Evolutionary conservation across 2,329 filamentous ascomycete genomes (phyloP).

Genomic region (Talaromyces sp.): DNA sequence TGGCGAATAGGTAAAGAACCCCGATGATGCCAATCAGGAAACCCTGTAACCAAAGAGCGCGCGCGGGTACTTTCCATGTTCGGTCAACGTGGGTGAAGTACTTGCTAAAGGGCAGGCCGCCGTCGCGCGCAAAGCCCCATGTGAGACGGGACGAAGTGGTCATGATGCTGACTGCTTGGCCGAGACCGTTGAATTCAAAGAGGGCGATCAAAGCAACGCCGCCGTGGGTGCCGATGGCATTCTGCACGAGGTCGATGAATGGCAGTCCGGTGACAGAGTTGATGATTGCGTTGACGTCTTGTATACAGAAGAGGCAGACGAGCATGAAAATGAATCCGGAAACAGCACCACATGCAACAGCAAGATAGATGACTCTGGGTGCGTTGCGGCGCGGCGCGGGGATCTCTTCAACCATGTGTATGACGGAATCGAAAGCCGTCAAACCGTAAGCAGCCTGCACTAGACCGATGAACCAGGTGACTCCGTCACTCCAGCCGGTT

Average conservation of each 20-base stretch:
- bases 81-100: slow-evolving; percentile 39
- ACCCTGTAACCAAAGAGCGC: slow-evolving; percentile 50
- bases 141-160: slow-evolving; percentile 54
- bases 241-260: slow-evolving; percentile 55
- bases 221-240: slow-evolving; percentile 48
- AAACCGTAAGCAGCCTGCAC: slow-evolving; percentile 54
- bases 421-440: slow-evolving; percentile 55
- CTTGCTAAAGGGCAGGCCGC: slow-evolving; percentile 34
- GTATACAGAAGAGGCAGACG: slow-evolving; percentile 51
- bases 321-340: slow-evolving; percentile 55
- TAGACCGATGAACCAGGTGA: slow-evolving; percentile 56
- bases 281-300: slow-evolving; percentile 43
- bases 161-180: slow-evolving; percentile 46
- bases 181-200: slow-evolving; percentile 46
- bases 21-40: slow-evolving; percentile 45
- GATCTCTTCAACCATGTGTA: slow-evolving; percentile 49
- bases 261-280: slow-evolving; percentile 48
- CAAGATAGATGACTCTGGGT: slow-evolving; percentile 47
- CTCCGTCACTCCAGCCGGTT: slow-evolving; percentile 50
- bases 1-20: slow-evolving; percentile 52
- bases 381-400: slow-evolving; percentile 46
- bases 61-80: slow-evolving; percentile 49
- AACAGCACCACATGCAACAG: slow-evolving; percentile 47
- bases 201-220: slow-evolving; percentile 47
- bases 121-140: slow-evolving; percentile 49